Evolutionary conservation across 805 yeast genomes (phyloP).

Genomic region (Yarrowia deformans): DNA sequence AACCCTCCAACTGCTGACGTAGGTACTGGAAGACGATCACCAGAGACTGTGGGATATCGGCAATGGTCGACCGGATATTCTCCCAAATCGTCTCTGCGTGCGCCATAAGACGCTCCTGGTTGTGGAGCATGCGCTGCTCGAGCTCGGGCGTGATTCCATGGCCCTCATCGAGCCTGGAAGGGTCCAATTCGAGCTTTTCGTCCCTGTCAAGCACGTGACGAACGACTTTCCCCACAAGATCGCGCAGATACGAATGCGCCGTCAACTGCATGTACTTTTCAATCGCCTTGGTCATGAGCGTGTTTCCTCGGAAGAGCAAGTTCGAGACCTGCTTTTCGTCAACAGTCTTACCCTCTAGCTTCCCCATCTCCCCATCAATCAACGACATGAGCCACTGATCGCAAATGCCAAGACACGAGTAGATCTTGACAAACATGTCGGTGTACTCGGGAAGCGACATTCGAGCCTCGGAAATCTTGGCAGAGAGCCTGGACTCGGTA

Average conservation of each 20-base stretch:
- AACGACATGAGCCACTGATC: constrained; percentile 75
- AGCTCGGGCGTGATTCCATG: constrained; percentile 44
- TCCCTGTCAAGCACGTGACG: constrained; percentile 59
- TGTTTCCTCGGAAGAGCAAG: constrained; percentile 84
- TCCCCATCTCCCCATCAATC: constrained; percentile 67
- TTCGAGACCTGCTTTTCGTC: constrained; percentile 13
- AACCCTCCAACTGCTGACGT: constrained; percentile 62
- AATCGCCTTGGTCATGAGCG: constrained; percentile 79
- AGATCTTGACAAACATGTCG: constrained; percentile 68
- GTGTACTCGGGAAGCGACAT: constrained; percentile 43
- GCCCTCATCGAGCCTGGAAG: constrained; percentile 56
- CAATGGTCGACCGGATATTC: constrained; percentile 67
- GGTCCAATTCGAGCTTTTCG: constrained; percentile 80
- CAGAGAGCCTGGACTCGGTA: background rate
- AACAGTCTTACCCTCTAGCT: constrained; percentile 34
- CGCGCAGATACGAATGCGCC: constrained; percentile 80
- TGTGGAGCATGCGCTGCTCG: constrained; percentile 54
- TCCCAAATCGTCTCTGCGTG: constrained; percentile 71
- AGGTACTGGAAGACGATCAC: constrained; percentile 68
- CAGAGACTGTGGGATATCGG: constrained; percentile 75
- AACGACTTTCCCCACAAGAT: constrained; percentile 74
- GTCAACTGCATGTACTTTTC: constrained; percentile 77
- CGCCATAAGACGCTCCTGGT: constrained; percentile 56
- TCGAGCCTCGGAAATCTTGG: constrained; percentile 21
- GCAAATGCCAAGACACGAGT: constrained; percentile 72